These are phyloP conservation scores for Colletotrichum echinochloae DNA, from an alignment of 2,329 filamentous ascomycete genomes.

Conservation along the genomic window DNA sequence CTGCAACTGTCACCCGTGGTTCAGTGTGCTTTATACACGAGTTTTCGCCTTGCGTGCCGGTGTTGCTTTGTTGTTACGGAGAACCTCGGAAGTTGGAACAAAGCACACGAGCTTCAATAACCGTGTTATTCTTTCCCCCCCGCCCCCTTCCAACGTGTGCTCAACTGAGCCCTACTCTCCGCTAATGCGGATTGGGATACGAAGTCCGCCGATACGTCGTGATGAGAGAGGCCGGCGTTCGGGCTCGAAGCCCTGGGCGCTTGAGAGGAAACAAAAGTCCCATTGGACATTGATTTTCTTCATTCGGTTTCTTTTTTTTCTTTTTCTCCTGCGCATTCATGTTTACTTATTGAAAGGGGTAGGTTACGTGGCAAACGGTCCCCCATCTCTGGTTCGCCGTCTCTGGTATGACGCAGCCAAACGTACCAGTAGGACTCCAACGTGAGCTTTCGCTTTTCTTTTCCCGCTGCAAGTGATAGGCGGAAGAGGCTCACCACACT, in stretches of 20 bases:
- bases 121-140: background rate
- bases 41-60: background rate
- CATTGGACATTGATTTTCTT: background rate
- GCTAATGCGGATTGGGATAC: slow-evolving; percentile 31
- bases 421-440: no score
- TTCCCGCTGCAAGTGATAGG: background rate
- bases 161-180: slow-evolving; percentile 17
- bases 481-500: no score
- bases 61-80: background rate
- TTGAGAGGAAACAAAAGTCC: slow-evolving; percentile 10
- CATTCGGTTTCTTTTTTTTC: background rate
- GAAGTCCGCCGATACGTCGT: slow-evolving; percentile 29
- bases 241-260: slow-evolving; percentile 15
- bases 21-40: background rate
- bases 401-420: slow-evolving; percentile 6
- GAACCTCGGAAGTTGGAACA: background rate
- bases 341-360: background rate
- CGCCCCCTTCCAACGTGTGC: background rate
- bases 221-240: slow-evolving; percentile 12
- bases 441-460: no score
- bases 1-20: no score
- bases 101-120: background rate
- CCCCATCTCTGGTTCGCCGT: background rate
- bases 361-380: background rate
- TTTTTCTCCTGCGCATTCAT: background rate